A percentile compares a stretch with the other conserved stretches of the same genome.
Evolutionary conservation across 805 yeast species (phyloP).

Genomic region (Kodamaea fukazawae): DNA sequence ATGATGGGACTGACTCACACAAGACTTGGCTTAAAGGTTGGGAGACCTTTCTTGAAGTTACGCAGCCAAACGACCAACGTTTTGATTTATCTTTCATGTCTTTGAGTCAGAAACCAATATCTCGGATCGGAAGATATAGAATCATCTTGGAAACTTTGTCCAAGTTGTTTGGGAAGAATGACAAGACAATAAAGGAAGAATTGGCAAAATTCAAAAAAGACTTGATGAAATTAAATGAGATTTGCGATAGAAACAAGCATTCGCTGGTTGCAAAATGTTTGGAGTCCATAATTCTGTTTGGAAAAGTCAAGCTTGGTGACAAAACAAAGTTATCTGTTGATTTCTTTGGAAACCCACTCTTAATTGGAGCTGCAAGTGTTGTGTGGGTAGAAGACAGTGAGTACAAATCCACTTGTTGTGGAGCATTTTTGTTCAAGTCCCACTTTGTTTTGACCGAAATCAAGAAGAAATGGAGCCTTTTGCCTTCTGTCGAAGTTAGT

Average conservation of each 20-base stretch:
- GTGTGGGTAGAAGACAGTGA: slow-evolving; percentile 35
- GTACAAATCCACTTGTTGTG: slow-evolving; percentile 22
- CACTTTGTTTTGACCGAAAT: slow-evolving; percentile 39
- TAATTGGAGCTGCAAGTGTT: slow-evolving; percentile 42
- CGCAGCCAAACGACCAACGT: slow-evolving; percentile 33
- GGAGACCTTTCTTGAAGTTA: slow-evolving; percentile 39
- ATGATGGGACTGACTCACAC: slow-evolving; percentile 13
- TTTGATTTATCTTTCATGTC: slow-evolving; percentile 55
- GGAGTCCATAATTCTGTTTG: slow-evolving; percentile 14
- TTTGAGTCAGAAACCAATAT: slow-evolving; percentile 52
- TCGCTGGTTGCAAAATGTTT: slow-evolving; percentile 20
- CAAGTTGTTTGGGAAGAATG: slow-evolving; percentile 19
- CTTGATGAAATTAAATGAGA: slow-evolving; percentile 24
- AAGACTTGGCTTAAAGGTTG: slow-evolving; percentile 27
- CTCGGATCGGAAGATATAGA: slow-evolving; percentile 49
- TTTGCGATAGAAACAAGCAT: slow-evolving; percentile 8
- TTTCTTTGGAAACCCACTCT: slow-evolving; percentile 45
- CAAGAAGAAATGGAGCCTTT: slow-evolving; percentile 12
- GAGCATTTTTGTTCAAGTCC: slow-evolving; percentile 47
- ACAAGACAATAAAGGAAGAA: neutral
- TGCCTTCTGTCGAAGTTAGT: slow-evolving; percentile 12
- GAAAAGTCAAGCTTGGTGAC: slow-evolving; percentile 1
- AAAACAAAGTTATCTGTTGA: slow-evolving; percentile 30
- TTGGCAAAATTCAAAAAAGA: slow-evolving; percentile 15
- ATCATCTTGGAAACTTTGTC: slow-evolving; percentile 46